These are phyloP conservation scores for Calonectria pteridis DNA, from an alignment of 2,329 filamentous ascomycete species.

Conservation along the genomic window DNA sequence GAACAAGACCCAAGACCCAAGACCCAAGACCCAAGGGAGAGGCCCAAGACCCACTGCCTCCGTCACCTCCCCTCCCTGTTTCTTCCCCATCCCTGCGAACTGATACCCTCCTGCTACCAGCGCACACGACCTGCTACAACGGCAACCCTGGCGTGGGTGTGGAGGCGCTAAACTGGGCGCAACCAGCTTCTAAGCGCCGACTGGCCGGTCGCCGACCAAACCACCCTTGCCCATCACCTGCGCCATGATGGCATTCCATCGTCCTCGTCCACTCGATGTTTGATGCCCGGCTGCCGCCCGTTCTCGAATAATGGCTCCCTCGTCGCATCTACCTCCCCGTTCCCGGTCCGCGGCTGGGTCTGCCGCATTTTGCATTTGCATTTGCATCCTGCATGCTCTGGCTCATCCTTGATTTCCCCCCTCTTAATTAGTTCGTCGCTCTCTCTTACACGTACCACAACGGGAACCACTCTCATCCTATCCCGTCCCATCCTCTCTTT, in stretches of 20 bases:
- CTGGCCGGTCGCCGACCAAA: constrained; percentile 46
- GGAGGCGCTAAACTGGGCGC: constrained; percentile 40
- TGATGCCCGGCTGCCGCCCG: constrained; percentile 36
- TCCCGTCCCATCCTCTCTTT: constrained; percentile 22
- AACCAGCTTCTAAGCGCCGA: constrained; percentile 50
- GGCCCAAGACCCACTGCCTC: constrained; percentile 40
- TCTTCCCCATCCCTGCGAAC: constrained; percentile 19
- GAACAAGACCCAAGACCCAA: constrained; percentile 1
- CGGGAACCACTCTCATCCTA: constrained; percentile 26
- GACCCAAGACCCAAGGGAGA: constrained; percentile 7
- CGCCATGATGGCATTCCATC: constrained; percentile 41
- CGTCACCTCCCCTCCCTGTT: constrained; percentile 27
- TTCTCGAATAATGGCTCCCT: constrained; percentile 25
- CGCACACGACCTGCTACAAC: constrained; percentile 17
- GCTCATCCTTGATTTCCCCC: constrained; percentile 5
- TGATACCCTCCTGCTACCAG: constrained; percentile 18
- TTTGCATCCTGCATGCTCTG: constrained; percentile 15
- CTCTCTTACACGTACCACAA: constrained; percentile 8
- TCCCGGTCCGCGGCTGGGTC: constrained; percentile 18
- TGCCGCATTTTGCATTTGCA: constrained; percentile 23
- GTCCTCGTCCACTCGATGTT: constrained; percentile 43
- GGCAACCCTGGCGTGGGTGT: constrained; percentile 36
- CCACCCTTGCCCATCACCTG: constrained; percentile 50
- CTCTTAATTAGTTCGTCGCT: constrained; percentile 3
- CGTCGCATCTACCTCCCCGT: constrained; percentile 16